Evolutionary conservation across 805 yeast genomes (phyloP).

Genomic region (Schwanniomyces polymorphus): DNA sequence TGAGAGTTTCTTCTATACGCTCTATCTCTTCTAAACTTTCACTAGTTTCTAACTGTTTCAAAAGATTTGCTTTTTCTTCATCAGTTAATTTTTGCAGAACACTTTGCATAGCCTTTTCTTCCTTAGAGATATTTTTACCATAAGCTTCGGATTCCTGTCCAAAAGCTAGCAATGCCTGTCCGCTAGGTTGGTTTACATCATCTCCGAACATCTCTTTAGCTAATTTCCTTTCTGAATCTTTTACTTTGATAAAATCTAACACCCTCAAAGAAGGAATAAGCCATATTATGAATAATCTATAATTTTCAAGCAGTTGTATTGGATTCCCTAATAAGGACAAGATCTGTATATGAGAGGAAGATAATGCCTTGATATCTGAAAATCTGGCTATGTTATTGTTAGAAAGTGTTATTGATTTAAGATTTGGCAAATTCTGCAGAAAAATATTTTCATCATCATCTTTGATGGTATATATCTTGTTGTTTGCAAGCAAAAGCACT

Average conservation of each 20-base stretch:
- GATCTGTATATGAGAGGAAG: constrained; percentile 30
- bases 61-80: constrained; percentile 52
- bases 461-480: constrained; percentile 49
- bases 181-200: constrained; percentile 15
- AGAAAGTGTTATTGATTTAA: constrained; percentile 52
- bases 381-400: constrained; percentile 52
- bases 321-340: constrained; percentile 61
- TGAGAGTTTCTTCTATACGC: constrained; percentile 57
- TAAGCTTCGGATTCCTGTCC: neutral
- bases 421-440: constrained; percentile 39
- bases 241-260: constrained; percentile 69
- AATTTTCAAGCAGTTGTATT: constrained; percentile 48
- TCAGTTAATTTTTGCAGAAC: constrained; percentile 50
- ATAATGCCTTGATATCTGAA: constrained; percentile 39
- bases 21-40: constrained; percentile 74
- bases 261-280: constrained; percentile 60
- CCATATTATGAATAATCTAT: constrained; percentile 62
- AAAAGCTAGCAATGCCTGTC: constrained; percentile 10
- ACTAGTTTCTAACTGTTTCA: constrained; percentile 59
- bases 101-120: constrained; percentile 30
- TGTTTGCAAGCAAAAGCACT: constrained; percentile 62
- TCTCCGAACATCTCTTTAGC: constrained; percentile 47
- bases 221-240: constrained; percentile 48
- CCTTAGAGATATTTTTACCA: constrained; percentile 11
- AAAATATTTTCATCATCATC: constrained; percentile 25